Conservation (phyloP, 495 filamentous ascomycete species). For the Cladorrhinum samala region DNA sequence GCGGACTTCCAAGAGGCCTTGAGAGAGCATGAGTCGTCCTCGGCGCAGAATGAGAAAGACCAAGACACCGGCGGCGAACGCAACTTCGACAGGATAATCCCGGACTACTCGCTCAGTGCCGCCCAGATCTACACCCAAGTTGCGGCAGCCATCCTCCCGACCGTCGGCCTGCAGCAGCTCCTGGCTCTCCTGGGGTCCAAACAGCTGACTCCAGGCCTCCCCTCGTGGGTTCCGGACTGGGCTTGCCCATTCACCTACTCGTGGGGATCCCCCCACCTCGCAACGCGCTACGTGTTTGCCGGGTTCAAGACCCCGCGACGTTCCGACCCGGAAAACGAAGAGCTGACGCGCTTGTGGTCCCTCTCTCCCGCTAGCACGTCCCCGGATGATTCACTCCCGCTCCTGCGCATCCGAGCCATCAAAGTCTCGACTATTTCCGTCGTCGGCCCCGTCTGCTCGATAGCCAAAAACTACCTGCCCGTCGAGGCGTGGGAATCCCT, state of each 20-base stretch:
- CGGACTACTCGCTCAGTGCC: neutral
- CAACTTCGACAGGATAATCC: neutral
- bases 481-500: neutral
- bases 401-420: neutral
- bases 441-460: neutral
- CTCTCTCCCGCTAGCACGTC: too few relatives aligned
- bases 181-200: neutral
- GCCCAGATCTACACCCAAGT: neutral
- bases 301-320: neutral
- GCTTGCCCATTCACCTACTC: neutral
- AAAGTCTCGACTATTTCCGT: neutral
- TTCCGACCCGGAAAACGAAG: neutral
- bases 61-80: neutral
- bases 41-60: too few relatives aligned
- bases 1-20: too few relatives aligned
- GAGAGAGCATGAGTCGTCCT: too few relatives aligned
- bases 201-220: neutral
- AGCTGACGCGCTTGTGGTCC: too few relatives aligned
- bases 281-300: neutral
- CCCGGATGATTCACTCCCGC: too few relatives aligned
- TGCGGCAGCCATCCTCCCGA: neutral
- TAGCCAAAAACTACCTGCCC: neutral
- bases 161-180: neutral
- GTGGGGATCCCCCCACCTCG: neutral
- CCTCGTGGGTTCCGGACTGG: neutral